phyloP scores from a whole-genome alignment of 352 stramenopile species.

The Pythium phragmiticola region DNA sequence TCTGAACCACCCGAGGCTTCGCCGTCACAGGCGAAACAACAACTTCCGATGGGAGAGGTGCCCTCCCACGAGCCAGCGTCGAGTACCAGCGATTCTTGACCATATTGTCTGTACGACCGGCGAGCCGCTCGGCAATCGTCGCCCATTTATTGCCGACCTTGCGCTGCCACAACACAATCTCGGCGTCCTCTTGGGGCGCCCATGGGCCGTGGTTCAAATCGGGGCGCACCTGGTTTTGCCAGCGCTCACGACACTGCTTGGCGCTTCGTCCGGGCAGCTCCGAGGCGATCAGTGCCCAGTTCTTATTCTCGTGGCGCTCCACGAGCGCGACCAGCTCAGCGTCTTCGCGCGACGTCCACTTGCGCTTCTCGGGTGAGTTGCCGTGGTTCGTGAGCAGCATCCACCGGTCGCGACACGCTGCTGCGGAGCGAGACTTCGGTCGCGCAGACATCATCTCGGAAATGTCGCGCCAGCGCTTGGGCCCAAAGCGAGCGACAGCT shows the following conservation, averaged over 20 bases:
- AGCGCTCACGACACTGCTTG: slow-evolving; percentile 75
- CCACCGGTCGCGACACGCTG: slow-evolving; percentile 37
- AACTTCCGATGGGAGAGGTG: too few species aligned
- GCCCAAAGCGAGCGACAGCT: slow-evolving; percentile 1
- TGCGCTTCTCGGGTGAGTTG: slow-evolving; percentile 22
- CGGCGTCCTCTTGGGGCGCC: slow-evolving; percentile 25
- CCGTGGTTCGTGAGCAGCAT: slow-evolving; percentile 39
- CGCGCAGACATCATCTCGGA: slow-evolving; percentile 16
- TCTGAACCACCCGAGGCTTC: too few species aligned
- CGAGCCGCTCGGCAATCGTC: slow-evolving; percentile 42
- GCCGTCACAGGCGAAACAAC: neutral
- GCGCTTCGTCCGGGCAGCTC: slow-evolving; percentile 54
- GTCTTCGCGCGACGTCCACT: slow-evolving; percentile 54
- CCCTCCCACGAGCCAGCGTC: slow-evolving; percentile 9
- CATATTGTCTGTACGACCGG: slow-evolving; percentile 50
- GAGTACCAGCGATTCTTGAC: slow-evolving; percentile 66
- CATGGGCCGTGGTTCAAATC: slow-evolving; percentile 30
- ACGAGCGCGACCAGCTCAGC: slow-evolving; percentile 38
- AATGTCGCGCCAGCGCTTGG: slow-evolving; percentile 19
- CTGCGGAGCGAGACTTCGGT: slow-evolving; percentile 5
- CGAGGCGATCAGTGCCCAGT: slow-evolving; percentile 61
- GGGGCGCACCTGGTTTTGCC: slow-evolving; percentile 26
- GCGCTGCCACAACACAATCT: slow-evolving; percentile 21
- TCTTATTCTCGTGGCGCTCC: slow-evolving; percentile 33
- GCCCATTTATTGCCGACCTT: slow-evolving; percentile 53